Base-by-base conservation (phyloP, 495 filamentous ascomycete genomes). In the Xylaria longipes region DNA sequence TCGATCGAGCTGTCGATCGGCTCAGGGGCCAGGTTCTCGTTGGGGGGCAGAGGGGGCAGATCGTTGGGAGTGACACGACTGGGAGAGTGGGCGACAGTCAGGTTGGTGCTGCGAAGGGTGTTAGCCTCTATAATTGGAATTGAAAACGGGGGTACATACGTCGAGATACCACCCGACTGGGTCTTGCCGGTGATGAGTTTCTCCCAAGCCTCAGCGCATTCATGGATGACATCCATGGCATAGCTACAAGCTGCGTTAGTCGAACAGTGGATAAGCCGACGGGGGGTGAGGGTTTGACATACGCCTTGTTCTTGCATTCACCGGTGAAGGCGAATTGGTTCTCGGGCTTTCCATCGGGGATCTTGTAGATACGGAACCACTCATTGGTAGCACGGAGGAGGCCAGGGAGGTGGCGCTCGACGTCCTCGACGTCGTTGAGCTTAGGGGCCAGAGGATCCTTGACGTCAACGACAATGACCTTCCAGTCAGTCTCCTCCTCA, bases 281-380 rank as follows among this genome's bases (percentile, higher is more conserved):
- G 39, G 9, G 65, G 5, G 45, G 52, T 5, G 37, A 56, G 8
- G 31, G 43, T 43, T 20, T 61, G 63, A 82, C 86, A 72, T 74
- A 94, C 93, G 94, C 93, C 89, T 95, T 97, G 90, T 99, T 99
- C 90, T 99, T 99, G 92, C 97, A 98, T 88, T 99, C 97, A 84
- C 97, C 97, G 65, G 94, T 97, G 90, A 99, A 99, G 76, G 97
- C 97, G 79, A 99, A 98, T 87, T 98, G 96, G 90, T 99, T 99
- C 91, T 98, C 96, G 77, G 95, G 95, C 94, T 98, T 99, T 88
- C 97, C 97, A 80, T 99, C 97, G 78, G 97, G 97, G 85, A 99
- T 98, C 89, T 98, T 98, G 91, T 99, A 99, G 89, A 99, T 98
- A 83, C 97, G 93, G 93, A 99, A 99, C 97, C 97, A 99, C 89